Percentiles rank a stretch among this genome's conserved stretches.
Conservation (phyloP, 441 rosid species). For the Corymbia citriodora region DNA sequence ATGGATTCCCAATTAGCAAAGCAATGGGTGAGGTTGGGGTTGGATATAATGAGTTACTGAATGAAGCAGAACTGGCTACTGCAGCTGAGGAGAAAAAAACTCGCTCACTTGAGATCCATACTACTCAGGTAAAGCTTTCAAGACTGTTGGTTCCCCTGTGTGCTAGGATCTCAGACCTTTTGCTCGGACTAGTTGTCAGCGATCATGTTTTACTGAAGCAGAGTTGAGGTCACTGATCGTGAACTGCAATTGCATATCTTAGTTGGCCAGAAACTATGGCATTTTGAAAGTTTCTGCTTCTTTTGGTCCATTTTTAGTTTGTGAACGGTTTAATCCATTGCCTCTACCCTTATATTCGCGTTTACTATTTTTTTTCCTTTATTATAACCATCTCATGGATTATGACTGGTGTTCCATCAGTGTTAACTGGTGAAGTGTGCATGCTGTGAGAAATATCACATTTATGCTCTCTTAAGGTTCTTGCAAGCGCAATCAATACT, state of each 20-base stretch:
- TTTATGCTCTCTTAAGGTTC: too few relatives aligned
- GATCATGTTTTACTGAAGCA: not conserved
- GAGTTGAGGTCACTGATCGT: not conserved
- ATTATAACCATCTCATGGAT: not conserved
- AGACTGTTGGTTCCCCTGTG: not conserved
- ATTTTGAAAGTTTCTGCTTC: not conserved
- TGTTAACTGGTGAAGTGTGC: not conserved
- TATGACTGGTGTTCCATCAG: not conserved
- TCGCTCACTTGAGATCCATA: conserved; percentile 76
- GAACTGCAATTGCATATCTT: not conserved
- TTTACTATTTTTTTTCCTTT: not conserved
- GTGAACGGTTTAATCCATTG: not conserved
- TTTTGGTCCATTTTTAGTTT: not conserved
- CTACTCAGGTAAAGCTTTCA: conserved; percentile 52
- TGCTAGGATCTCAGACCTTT: not conserved
- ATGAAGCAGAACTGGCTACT: conserved; percentile 86
- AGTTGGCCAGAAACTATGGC: not conserved
- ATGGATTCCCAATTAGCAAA: conserved; percentile 68
- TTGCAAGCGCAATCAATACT: too few relatives aligned
- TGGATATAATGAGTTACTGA: conserved; percentile 64
- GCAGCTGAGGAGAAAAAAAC: conserved; percentile 92
- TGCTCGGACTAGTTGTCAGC: not conserved
- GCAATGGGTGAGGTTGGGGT: conserved; percentile 65
- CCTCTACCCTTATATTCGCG: not conserved
- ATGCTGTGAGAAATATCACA: not conserved